Percentiles rank a stretch among this genome's conserved stretches.
These are phyloP conservation scores for Rhizopogon roseolus DNA, from an alignment of 768 basidiomycete genomes.

Conservation along the genomic window DNA sequence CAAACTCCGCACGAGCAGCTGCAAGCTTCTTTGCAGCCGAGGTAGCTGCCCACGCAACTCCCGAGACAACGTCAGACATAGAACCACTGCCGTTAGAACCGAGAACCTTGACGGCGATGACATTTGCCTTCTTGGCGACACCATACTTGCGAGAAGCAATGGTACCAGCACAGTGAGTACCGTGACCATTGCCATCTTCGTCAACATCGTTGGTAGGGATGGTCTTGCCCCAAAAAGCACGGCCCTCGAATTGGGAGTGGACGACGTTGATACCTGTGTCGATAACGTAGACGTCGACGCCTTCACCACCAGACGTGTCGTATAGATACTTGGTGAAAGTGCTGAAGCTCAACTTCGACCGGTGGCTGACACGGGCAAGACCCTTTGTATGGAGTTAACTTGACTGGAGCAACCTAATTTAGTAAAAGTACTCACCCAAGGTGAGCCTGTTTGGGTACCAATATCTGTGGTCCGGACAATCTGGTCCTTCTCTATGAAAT, in stretches of 20 bases:
- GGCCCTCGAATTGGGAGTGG: constrained; percentile 86
- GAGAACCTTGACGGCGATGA: constrained; percentile 89
- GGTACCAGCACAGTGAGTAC: constrained; percentile 92
- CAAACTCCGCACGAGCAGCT: constrained; percentile 62
- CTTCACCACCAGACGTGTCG: constrained; percentile 70
- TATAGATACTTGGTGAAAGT: constrained; percentile 86
- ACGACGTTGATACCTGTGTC: constrained; percentile 87
- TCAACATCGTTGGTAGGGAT: constrained; percentile 81
- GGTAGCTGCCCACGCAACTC: constrained; percentile 76
- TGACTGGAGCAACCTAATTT: not conserved
- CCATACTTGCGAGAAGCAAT: constrained; percentile 93
- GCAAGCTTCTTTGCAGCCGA: constrained; percentile 47
- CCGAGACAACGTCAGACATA: constrained; percentile 91
- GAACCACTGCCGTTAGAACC: constrained; percentile 92
- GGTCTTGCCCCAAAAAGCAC: constrained; percentile 92
- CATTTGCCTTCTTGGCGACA: constrained; percentile 89
- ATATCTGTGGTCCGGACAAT: constrained; percentile 63
- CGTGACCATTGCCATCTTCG: constrained; percentile 93
- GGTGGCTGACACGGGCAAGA: constrained; percentile 92
- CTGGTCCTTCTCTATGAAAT: constrained; percentile 91
- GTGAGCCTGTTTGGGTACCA: constrained; percentile 58
- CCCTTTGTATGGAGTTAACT: constrained; percentile 50
- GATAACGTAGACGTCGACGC: constrained; percentile 88
- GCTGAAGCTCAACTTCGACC: constrained; percentile 62
- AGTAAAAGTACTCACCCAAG: constrained; percentile 63